Conservation (phyloP, 345 rosid genomes). For the Punica granatum region DNA sequence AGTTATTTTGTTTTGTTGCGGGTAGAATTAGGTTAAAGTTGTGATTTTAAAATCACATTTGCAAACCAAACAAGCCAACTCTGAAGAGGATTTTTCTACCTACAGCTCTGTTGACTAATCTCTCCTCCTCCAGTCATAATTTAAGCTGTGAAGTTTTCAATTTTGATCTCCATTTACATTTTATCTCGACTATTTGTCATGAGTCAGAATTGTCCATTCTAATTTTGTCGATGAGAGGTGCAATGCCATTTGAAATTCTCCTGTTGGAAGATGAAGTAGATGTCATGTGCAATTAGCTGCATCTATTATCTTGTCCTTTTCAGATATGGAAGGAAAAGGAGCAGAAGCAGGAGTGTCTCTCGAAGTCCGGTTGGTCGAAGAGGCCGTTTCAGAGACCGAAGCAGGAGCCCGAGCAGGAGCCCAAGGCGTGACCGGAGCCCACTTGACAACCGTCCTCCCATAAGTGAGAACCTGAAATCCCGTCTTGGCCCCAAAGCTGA, state of each 20-base stretch:
- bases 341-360: slow-evolving; percentile 48
- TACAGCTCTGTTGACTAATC: too few species aligned
- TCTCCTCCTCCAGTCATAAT: too few species aligned
- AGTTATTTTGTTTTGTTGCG: too few species aligned
- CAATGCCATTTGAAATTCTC: not conserved
- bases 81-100: too few species aligned
- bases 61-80: too few species aligned
- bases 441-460: slow-evolving; percentile 39
- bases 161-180: not conserved
- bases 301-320: not conserved
- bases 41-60: too few species aligned
- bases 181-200: not conserved
- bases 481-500: slow-evolving; percentile 54
- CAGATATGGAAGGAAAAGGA: slow-evolving; percentile 45
- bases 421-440: slow-evolving; percentile 57
- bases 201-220: not conserved
- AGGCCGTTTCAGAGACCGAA: slow-evolving; percentile 38
- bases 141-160: not conserved
- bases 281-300: not conserved
- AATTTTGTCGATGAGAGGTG: too few species aligned
- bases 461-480: slow-evolving; percentile 62
- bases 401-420: slow-evolving; percentile 51
- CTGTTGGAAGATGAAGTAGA: not conserved
- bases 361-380: slow-evolving; percentile 49
- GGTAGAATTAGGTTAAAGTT: too few species aligned